A percentile compares a stretch with the other conserved stretches of the same genome.
Conservation (phyloP, 306 rosid species). For the Canavalia ensiformis region DNA sequence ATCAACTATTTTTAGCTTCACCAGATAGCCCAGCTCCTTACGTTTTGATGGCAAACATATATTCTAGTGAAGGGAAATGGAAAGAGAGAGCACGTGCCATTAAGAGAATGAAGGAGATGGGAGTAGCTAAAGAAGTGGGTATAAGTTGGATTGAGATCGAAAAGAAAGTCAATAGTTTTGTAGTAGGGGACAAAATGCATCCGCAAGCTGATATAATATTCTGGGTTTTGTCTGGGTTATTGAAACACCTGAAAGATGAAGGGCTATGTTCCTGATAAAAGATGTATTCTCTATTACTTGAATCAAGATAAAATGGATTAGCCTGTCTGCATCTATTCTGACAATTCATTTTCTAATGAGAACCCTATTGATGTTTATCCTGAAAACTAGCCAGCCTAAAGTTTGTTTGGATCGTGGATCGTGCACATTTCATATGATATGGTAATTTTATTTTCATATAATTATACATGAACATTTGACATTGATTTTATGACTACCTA, state of each 20-base stretch:
- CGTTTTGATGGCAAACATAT: slow-evolving; percentile 84
- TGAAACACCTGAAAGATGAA: slow-evolving; percentile 74
- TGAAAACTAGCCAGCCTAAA: slow-evolving; percentile 19
- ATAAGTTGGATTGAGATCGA: slow-evolving; percentile 86
- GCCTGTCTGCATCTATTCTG: slow-evolving; percentile 5
- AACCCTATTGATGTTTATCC: slow-evolving; percentile 20
- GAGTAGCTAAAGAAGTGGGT: slow-evolving; percentile 81
- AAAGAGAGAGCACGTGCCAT: slow-evolving; percentile 83
- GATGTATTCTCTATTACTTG: slow-evolving; percentile 64
- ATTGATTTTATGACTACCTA: neutral
- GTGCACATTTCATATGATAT: neutral
- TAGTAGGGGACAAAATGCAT: slow-evolving; percentile 77
- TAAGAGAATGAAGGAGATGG: slow-evolving; percentile 81
- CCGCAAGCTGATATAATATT: slow-evolving; percentile 69
- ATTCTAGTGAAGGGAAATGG: slow-evolving; percentile 88
- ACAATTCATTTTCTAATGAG: slow-evolving; percentile 18
- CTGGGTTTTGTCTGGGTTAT: slow-evolving; percentile 61
- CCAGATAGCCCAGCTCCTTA: slow-evolving; percentile 77
- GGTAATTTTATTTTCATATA: neutral
- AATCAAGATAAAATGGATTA: slow-evolving; percentile 57
- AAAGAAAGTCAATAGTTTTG: slow-evolving; percentile 78
- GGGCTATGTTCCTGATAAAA: slow-evolving; percentile 85
- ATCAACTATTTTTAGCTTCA: slow-evolving; percentile 60
- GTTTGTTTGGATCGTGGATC: slow-evolving; percentile 13
- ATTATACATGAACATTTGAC: neutral